Percentiles rank a stretch among this genome's conserved stretches.
Evolutionary conservation across 139 green algal genomes (phyloP).

Genomic region (Chlamydomonas schloesseri): DNA sequence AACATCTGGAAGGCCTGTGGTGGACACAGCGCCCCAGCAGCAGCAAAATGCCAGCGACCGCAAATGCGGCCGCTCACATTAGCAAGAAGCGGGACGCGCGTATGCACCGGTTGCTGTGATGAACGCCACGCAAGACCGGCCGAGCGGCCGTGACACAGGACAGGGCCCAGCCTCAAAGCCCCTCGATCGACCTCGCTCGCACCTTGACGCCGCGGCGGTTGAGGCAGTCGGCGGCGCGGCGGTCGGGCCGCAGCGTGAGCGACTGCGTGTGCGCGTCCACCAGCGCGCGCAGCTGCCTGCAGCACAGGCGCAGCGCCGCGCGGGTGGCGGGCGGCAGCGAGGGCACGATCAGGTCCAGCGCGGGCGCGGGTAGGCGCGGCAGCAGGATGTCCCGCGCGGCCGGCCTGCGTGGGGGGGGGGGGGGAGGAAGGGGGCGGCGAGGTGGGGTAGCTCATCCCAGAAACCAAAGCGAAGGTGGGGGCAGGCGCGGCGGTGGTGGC

Average conservation of each 20-base stretch:
- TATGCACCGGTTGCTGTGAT: too few relatives aligned
- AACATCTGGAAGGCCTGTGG: background rate
- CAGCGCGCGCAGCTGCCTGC: background rate
- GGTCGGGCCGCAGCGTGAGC: constrained; percentile 24
- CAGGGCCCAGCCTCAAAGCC: too few relatives aligned
- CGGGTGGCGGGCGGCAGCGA: constrained; percentile 23
- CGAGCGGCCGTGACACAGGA: too few relatives aligned
- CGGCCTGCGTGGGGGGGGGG: background rate
- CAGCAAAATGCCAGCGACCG: too few relatives aligned
- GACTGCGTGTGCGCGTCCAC: background rate
- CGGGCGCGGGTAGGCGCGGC: constrained; percentile 5
- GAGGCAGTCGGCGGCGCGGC: background rate
- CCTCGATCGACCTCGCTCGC: too few relatives aligned
- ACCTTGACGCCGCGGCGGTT: background rate
- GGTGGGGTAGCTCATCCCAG: background rate
- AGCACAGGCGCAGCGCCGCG: background rate
- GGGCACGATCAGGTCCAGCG: constrained; percentile 2
- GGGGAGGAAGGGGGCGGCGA: background rate
- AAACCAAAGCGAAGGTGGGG: too few relatives aligned
- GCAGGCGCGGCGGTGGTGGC: too few relatives aligned
- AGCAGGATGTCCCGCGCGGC: constrained; percentile 19
- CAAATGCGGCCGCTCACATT: too few relatives aligned
- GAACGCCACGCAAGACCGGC: too few relatives aligned
- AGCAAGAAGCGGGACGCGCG: too few relatives aligned
- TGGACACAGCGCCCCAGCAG: background rate